Evolutionary conservation across 2,329 filamentous ascomycete genomes (phyloP).

Genomic region (Lecanoromycetidae sp.): DNA sequence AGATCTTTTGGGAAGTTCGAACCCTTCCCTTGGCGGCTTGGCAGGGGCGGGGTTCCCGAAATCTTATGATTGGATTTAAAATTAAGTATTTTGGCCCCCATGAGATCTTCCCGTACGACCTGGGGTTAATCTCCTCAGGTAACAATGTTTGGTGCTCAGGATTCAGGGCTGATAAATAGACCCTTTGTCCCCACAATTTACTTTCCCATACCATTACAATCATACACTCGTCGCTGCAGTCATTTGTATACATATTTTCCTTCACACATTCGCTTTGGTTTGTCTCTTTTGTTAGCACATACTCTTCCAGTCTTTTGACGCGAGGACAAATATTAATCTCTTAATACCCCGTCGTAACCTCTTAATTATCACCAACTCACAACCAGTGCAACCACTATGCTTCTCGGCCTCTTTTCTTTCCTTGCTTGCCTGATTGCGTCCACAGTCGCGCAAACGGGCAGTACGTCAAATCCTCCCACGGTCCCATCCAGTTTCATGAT

Average conservation of each 20-base stretch:
- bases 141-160: too few species aligned
- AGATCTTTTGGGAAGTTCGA: too few species aligned
- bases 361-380: not conserved
- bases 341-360: not conserved
- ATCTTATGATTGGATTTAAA: too few species aligned
- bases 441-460: slow-evolving; percentile 1
- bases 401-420: not conserved
- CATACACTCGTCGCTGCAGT: too few species aligned
- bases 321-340: not conserved
- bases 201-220: not conserved
- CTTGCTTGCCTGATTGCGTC: slow-evolving; percentile 5
- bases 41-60: too few species aligned
- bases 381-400: slow-evolving; percentile 1
- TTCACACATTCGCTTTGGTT: not conserved
- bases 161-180: not conserved
- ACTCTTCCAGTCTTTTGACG: not conserved
- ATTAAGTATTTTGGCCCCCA: not conserved
- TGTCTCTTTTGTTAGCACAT: too few species aligned
- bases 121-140: not conserved
- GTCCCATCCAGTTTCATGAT: slow-evolving; percentile 26
- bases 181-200: not conserved
- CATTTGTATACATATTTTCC: not conserved
- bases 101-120: not conserved
- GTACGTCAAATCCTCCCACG: slow-evolving; percentile 2
- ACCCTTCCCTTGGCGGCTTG: too few species aligned